Conservation (phyloP, 305 asterid genomes). For the Coffea humblotiana region DNA sequence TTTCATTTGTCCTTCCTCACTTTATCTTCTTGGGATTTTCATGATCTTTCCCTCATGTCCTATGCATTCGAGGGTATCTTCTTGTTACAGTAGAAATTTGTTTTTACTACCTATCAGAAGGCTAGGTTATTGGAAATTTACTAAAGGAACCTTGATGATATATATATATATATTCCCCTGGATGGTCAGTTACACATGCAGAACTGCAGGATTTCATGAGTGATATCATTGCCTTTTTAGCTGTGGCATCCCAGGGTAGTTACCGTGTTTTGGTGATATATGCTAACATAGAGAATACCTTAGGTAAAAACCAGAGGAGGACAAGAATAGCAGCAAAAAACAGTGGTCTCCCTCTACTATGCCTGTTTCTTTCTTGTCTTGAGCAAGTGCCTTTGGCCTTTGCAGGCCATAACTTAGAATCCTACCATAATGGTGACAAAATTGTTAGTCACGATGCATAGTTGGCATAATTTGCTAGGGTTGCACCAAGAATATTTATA, state of each 20-base stretch:
- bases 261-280: neutral
- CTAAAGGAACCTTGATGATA: slow-evolving; percentile 1
- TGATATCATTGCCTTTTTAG: slow-evolving; percentile 1
- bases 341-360: too few species aligned
- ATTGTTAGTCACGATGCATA: neutral
- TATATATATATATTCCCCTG: neutral
- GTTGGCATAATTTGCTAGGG: too few species aligned
- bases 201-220: neutral
- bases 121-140: neutral
- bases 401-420: neutral
- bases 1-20: neutral
- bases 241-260: neutral
- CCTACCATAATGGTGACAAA: neutral
- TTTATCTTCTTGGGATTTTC: slow-evolving; percentile 19
- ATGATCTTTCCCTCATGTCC: slow-evolving; percentile 1
- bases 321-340: neutral
- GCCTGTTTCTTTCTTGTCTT: neutral
- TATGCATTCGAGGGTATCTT: slow-evolving; percentile 5
- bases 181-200: neutral
- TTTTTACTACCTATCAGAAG: neutral
- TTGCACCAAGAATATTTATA: too few species aligned
- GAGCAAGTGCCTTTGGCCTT: neutral
- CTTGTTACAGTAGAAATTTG: neutral
- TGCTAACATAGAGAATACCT: neutral
- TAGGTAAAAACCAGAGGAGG: neutral